Evolutionary conservation across 805 yeast species (phyloP), one percentile per base, ranked within the genome.

Genomic region (Metschnikowia cubensis): DNA sequence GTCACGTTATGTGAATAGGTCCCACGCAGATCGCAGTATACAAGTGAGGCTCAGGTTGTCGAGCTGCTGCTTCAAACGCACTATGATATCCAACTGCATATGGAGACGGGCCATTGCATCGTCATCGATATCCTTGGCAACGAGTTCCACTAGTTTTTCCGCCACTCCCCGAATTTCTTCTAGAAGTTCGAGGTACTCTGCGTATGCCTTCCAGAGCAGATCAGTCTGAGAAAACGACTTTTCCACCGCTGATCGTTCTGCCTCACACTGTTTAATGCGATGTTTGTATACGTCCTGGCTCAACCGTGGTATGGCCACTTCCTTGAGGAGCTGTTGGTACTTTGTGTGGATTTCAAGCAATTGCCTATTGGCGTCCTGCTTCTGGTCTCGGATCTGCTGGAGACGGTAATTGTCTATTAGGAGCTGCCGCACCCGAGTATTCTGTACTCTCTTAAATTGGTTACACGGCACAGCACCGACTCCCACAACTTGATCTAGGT

Each of bases 281-380:
- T 46, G 49, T 15, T 15, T 21, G 17, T 47, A 47, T 21, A 55
- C 46, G 31, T 66, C 69, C 17, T 47, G 42, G 14, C 71, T 52
- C 20, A 71, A 55, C 29, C 52, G 48, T 1, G 75, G 76, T 8
- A 70, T 41, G 8, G 71, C 51, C 18, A 57, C 58, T 13, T 54
- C 58, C 2, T 60, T 49, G 3, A 71, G 57, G n/a, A 68, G 60
- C 20, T 41, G 45, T 46, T 71, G 74, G 56, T 71, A 73, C 20
- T 61, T 61, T 18, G 57, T 49, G 13, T 67, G 51, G 0, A 69
- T 50, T 32, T 52, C 45, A 14, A 57, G 48, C 6, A 69, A 52
- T 32, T 68, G 57, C 20, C 48, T 22, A 50, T 71, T 72, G 31
- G 55, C 60, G n/a, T 35, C 41, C 10, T 29, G 46, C 21, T 65